These are phyloP conservation scores for Cladophialophora psammophila DNA, from an alignment of 2,329 filamentous ascomycete genomes.

Conservation along the genomic window DNA sequence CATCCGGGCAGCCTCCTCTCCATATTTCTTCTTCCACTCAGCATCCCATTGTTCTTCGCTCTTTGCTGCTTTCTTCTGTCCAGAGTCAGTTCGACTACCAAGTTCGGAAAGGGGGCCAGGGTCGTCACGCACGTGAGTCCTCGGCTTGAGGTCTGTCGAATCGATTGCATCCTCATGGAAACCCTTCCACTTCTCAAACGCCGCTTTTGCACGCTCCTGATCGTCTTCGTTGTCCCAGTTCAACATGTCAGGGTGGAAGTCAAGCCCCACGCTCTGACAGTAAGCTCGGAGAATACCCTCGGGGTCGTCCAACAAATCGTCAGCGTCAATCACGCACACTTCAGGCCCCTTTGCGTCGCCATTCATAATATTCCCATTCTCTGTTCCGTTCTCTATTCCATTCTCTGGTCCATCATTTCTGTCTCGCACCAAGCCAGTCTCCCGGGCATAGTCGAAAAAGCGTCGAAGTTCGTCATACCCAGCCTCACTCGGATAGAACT, in stretches of 20 bases:
- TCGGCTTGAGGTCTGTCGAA: slow-evolving; percentile 75
- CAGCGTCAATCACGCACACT: slow-evolving; percentile 89
- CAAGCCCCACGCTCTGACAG: slow-evolving; percentile 80
- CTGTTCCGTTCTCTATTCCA: slow-evolving; percentile 42
- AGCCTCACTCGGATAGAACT: slow-evolving; percentile 87
- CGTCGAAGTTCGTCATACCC: slow-evolving; percentile 88
- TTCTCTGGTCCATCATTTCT: slow-evolving; percentile 58
- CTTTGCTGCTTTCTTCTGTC: slow-evolving; percentile 47
- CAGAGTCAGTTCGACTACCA: slow-evolving; percentile 34
- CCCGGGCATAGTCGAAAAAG: slow-evolving; percentile 83
- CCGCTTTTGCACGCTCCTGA: slow-evolving; percentile 70
- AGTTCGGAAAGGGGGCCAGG: neutral
- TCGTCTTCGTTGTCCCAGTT: slow-evolving; percentile 80
- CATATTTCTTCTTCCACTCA: slow-evolving; percentile 69
- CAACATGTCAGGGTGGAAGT: slow-evolving; percentile 80
- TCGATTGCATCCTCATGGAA: slow-evolving; percentile 95
- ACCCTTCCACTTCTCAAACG: slow-evolving; percentile 96
- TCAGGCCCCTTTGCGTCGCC: slow-evolving; percentile 53
- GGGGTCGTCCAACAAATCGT: slow-evolving; percentile 89
- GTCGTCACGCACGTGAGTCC: slow-evolving; percentile 50
- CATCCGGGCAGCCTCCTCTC: slow-evolving; percentile 64
- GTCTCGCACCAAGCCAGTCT: slow-evolving; percentile 73
- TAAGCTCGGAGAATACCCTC: slow-evolving; percentile 77
- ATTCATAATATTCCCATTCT: slow-evolving; percentile 40
- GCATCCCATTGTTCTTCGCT: slow-evolving; percentile 63